A percentile compares a stretch with the other conserved stretches of the same genome.
phyloP scores from a whole-genome alignment of 2,329 filamentous ascomycete genomes.

The Mariannaea sp. region DNA sequence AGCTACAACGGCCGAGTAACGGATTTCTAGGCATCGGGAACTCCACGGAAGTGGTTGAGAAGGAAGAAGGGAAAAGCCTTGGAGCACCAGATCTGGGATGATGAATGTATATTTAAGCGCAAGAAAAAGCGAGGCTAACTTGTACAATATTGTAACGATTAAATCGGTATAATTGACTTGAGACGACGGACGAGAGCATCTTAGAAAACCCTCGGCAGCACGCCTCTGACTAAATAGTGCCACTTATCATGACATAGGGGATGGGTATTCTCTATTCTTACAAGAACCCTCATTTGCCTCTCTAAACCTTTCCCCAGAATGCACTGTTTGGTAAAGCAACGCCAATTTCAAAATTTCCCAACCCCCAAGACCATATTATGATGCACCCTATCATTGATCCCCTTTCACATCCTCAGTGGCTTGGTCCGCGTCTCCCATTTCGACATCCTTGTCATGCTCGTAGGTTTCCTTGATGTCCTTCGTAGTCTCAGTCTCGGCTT shows the following conservation, averaged over 20 bases:
- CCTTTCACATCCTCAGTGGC: slow-evolving; percentile 22
- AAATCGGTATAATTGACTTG: slow-evolving; percentile 19
- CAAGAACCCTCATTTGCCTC: slow-evolving; percentile 26
- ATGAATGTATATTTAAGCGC: too few relatives aligned
- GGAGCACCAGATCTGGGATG: not conserved
- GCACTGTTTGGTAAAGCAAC: slow-evolving; percentile 32
- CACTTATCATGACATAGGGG: slow-evolving; percentile 25
- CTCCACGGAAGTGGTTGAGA: too few relatives aligned
- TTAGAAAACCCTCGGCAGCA: slow-evolving; percentile 10
- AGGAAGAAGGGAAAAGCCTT: not conserved
- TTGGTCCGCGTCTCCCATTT: slow-evolving; percentile 39
- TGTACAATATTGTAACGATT: slow-evolving; percentile 31
- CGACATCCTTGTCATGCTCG: slow-evolving; percentile 37
- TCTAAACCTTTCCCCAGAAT: slow-evolving; percentile 23
- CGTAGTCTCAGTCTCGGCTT: not conserved
- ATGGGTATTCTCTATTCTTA: slow-evolving; percentile 38
- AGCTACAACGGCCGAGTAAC: slow-evolving; percentile 95
- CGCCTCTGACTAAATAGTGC: slow-evolving; percentile 18
- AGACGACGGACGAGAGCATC: not conserved
- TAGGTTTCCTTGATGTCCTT: slow-evolving; percentile 16
- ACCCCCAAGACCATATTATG: slow-evolving; percentile 17
- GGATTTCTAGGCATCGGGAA: slow-evolving; percentile 66
- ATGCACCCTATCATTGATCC: slow-evolving; percentile 23
- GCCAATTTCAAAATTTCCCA: slow-evolving; percentile 25
- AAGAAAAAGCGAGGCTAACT: slow-evolving; percentile 3